Evolutionary conservation across 2,329 filamentous ascomycete species (phyloP), one percentile per base, ranked within the genome.

Genomic region (Biscogniauxia marginata): DNA sequence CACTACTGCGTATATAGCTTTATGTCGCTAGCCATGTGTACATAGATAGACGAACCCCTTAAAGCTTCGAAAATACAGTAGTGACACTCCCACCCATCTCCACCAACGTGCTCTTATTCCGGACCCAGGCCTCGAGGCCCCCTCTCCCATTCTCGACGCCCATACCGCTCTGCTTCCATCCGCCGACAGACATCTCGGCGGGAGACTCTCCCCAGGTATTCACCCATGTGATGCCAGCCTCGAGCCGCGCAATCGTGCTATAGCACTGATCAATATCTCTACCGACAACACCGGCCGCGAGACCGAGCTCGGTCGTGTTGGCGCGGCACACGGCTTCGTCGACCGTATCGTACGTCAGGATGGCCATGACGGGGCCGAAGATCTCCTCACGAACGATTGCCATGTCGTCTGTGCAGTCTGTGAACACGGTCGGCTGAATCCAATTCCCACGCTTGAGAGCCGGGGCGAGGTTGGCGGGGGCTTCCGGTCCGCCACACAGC

Each of bases 191-290:
- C 92, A 96, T 96, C 78, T 96, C 91, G 0, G 92, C 90, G 0
- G 91, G 91, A 49, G 84, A 88, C 76, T 96, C 91, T n/a, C 92
- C 91, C 92, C 92, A 96, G 0, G 90, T 92, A 72, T 96, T 96
- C 52, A 96, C 81, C 91, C 91, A 96, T 1, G 90, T 96, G 67
- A 96, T 96, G 30, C 91, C 91, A 0, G 91, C 91, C 69, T 96
- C 82, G 4, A 96, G 76, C 67, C 84, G 80, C 21, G 83, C 80
- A 45, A 93, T 79, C 1, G 93, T 83, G 46, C 83, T 78, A 67
- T 96, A 90, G 54, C 89, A 91, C 49, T 81, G 70, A 64, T 90
- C 88, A 52, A 96, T 73, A 63, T 96, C 84, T 56, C 83, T 84
- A 0, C 90, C 90, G 64, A 96, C 93, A 1, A 96, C 89, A 19